Evolutionary conservation across 768 basidiomycete species (phyloP).

Genomic region (Polyporus arcularius): DNA sequence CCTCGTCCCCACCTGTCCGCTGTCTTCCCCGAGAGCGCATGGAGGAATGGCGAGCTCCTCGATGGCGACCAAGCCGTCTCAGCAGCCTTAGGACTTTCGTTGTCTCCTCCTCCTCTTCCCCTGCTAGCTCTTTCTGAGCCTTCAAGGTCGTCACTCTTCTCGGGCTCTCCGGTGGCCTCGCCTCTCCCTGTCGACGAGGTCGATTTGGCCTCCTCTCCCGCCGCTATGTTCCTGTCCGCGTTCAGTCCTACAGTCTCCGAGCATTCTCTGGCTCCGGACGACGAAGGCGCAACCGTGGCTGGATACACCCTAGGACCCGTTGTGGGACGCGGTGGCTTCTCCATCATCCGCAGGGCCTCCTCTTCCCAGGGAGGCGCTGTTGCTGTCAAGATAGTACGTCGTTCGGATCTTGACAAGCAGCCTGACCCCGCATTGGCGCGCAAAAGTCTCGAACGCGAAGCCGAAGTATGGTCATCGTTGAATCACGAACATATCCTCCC

Average conservation of each 20-base stretch:
- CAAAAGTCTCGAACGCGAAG: conserved; percentile 69
- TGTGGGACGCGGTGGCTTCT: conserved; percentile 82
- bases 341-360: conserved; percentile 71
- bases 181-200: conserved; percentile 2
- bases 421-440: conserved; percentile 47
- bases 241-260: conserved; percentile 46
- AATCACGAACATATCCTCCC: conserved; percentile 88
- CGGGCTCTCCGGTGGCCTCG: conserved; percentile 5
- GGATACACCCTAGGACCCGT: conserved; percentile 77
- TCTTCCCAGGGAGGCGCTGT: conserved; percentile 62
- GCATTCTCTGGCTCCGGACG: conserved; percentile 46
- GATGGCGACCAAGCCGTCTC: conserved; percentile 20
- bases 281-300: conserved; percentile 64
- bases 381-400: conserved; percentile 83
- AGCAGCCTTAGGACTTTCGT: conserved; percentile 10
- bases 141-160: background rate
- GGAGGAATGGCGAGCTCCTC: background rate
- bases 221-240: conserved; percentile 71
- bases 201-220: conserved; percentile 53
- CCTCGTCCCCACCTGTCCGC: conserved; percentile 2
- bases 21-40: background rate
- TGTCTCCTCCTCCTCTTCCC: background rate
- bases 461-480: conserved; percentile 70
- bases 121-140: conserved; percentile 15
- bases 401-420: conserved; percentile 55